Conservation (phyloP, 805 yeast genomes). For the Starmerella powellii region DNA sequence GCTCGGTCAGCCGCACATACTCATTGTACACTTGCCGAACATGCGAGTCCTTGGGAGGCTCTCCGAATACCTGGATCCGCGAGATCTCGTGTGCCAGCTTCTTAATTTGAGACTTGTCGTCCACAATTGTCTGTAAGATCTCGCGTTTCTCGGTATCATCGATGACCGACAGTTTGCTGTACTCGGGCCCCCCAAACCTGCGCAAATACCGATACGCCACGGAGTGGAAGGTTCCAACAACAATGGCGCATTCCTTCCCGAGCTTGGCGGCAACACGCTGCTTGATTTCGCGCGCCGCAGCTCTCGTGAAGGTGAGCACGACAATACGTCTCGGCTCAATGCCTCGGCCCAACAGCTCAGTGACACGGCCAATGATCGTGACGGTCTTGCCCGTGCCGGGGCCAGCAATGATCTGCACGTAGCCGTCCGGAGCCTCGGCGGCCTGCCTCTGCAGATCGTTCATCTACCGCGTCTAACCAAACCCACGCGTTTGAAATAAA, state of each 20-base stretch:
- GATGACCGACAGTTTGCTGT: constrained; percentile 42
- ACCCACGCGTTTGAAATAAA: no score
- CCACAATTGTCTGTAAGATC: constrained; percentile 33
- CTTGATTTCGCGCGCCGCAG: constrained; percentile 78
- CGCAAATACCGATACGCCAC: constrained; percentile 54
- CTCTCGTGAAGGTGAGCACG: constrained; percentile 86
- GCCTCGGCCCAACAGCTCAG: constrained; percentile 44
- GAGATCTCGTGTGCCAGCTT: neutral
- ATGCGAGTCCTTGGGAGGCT: neutral
- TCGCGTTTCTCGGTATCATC: constrained; percentile 51
- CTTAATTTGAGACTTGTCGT: neutral
- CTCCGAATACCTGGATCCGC: neutral
- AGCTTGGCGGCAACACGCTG: constrained; percentile 38
- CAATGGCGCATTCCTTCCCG: constrained; percentile 31
- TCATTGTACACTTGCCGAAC: constrained; percentile 33
- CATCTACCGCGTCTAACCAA: no score
- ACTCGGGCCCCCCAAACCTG: constrained; percentile 36
- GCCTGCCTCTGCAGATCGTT: constrained; percentile 38
- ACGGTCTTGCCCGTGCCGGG: constrained; percentile 74
- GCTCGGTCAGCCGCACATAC: constrained; percentile 40
- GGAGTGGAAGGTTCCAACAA: constrained; percentile 86
- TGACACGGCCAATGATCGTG: constrained; percentile 69
- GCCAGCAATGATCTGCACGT: constrained; percentile 47
- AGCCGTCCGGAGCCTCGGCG: constrained; percentile 34
- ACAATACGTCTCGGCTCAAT: constrained; percentile 53